phyloP scores from a whole-genome alignment of 176 grass and related monocot genomes.

The Carex scoparia region DNA sequence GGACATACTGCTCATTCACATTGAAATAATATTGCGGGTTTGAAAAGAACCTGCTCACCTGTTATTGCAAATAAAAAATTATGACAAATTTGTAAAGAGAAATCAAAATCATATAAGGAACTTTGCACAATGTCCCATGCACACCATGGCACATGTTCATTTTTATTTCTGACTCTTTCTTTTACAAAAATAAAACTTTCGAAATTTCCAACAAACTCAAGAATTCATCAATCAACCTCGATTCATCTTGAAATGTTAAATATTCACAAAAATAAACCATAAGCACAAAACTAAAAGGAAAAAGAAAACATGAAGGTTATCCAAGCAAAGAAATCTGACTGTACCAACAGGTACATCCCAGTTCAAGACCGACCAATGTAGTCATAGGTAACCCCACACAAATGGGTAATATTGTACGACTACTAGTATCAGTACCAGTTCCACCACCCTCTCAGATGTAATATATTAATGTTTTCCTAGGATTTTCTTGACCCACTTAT shows the following conservation, averaged over 20 bases:
- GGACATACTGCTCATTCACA: conserved; percentile 88
- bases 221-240: background rate
- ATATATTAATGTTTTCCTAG: background rate
- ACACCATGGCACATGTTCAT: background rate
- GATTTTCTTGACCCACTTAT: background rate
- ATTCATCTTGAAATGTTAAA: background rate
- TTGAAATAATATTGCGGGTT: conserved; percentile 96
- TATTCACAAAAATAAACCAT: background rate
- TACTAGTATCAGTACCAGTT: background rate
- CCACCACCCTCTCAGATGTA: background rate
- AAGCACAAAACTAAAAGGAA: background rate
- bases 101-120: background rate
- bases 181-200: background rate
- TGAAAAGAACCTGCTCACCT: conserved; percentile 77
- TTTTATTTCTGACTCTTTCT: background rate
- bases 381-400: background rate
- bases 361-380: background rate
- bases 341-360: background rate
- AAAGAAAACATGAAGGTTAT: background rate
- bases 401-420: background rate
- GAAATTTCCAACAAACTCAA: background rate
- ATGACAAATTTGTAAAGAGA: background rate
- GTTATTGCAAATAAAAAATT: conserved; percentile 17
- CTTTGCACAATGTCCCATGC: background rate
- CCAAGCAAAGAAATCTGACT: background rate